Conservation (phyloP, 2,329 filamentous ascomycete species). For the Chaetomium globosum region DNA sequence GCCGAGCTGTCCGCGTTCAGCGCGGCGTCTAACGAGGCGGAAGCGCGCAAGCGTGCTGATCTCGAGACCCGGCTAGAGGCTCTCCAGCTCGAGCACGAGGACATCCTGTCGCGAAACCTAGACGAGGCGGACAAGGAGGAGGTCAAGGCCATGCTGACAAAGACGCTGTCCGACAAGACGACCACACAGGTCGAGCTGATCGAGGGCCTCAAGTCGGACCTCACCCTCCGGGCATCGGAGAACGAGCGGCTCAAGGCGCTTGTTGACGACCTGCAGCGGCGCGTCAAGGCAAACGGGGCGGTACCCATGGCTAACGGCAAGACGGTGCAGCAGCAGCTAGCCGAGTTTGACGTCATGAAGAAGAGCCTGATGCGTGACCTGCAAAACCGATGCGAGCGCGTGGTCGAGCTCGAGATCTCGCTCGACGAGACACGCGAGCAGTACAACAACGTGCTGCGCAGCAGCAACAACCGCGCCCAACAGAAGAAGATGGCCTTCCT, state of each 20-base stretch:
- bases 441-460: constrained; percentile 96
- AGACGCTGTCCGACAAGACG: constrained; percentile 75
- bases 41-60: constrained; percentile 70
- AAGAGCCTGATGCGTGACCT: constrained; percentile 98
- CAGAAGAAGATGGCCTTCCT: constrained; percentile 99
- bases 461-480: constrained; percentile 96
- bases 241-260: constrained; percentile 78
- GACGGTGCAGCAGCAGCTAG: constrained; percentile 95
- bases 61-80: constrained; percentile 74
- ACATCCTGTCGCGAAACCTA: constrained; percentile 77
- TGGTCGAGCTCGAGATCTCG: constrained; percentile 97
- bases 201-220: constrained; percentile 74
- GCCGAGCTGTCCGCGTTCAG: constrained; percentile 84
- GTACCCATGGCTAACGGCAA: constrained; percentile 76
- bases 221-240: constrained; percentile 77
- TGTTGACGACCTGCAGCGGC: constrained; percentile 76
- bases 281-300: constrained; percentile 65
- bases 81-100: constrained; percentile 82
- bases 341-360: constrained; percentile 99
- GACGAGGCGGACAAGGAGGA: constrained; percentile 78
- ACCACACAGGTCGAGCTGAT: constrained; percentile 72
- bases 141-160: constrained; percentile 76
- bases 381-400: constrained; percentile 96
- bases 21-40: constrained; percentile 63
- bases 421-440: constrained; percentile 97